Evolutionary conservation across 1,284 basidiomycete genomes (phyloP), one percentile per base, ranked within the genome.

Genomic region (Baeospora myosura): DNA sequence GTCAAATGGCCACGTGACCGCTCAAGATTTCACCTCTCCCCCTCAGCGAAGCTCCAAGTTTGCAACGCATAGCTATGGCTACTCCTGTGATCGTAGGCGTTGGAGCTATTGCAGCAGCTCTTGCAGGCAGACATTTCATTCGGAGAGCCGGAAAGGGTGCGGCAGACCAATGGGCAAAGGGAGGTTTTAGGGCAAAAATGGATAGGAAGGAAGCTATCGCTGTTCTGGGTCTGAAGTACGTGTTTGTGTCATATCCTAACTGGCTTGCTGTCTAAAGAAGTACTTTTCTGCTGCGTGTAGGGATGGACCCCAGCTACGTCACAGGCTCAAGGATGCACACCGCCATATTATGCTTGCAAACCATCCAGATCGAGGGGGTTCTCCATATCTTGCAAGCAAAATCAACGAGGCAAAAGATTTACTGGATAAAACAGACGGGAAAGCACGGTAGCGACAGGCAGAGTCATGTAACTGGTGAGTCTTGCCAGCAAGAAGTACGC

Each of bases 311-410:
- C 70, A 71, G 48, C 66, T 92, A 24, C 72, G 76, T n/a, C 75
- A 61, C 37, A 78, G 73, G 58, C 62, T 94, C 48, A 94, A 95
- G 66, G 91, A 94, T 55, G 89, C 91, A 0, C 92, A 95, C 62
- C 78, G 92, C 40, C 78, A 82, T 33, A 87, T 96, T 52, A 96
- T 95, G 91, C 73, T 95, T 36, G 85, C 89, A 18, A 98, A 97
- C 64, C 93, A 97, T 65, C 95, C 95, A 12, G 94, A 98, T 69
- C 75, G 94, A 49, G 94, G 94, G 31, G 95, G 95, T 23, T 88
- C 90, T 8, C 95, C 95, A 1, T 97, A 95, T 63, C 68, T 98
- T 29, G 95, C 95, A n/a, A 94, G 91, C 58, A 98, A 96, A 72
- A 91, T 95, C 44, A 96, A 95, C 62, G 92, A 96, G 57, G 92